phyloP scores from a whole-genome alignment of 1,284 basidiomycete genomes.

The Rhodotorula glutinis region DNA sequence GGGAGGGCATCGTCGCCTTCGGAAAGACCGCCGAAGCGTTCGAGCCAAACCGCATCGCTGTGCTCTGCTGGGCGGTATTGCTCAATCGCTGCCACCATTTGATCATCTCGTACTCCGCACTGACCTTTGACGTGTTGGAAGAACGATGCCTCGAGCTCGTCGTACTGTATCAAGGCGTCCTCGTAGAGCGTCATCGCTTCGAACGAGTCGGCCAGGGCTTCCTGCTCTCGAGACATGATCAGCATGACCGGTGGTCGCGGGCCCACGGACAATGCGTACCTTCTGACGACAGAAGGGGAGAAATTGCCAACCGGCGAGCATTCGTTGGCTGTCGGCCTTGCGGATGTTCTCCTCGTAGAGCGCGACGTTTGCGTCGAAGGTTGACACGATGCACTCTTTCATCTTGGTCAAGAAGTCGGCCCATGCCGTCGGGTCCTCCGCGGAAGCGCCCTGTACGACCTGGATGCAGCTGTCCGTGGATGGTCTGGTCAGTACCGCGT shows the following conservation, averaged over 20 bases:
- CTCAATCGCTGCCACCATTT: too few relatives aligned
- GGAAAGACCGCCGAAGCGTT: conserved; percentile 63
- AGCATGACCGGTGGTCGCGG: neutral
- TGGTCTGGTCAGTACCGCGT: neutral
- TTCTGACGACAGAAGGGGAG: conserved; percentile 93
- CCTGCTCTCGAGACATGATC: conserved; percentile 55
- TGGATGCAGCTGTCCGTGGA: conserved; percentile 65
- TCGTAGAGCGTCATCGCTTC: conserved; percentile 85
- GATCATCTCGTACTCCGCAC: too few relatives aligned
- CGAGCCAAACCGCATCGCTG: conserved; percentile 79
- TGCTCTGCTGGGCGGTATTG: conserved; percentile 59
- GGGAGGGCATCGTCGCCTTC: conserved; percentile 75
- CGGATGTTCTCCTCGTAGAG: conserved; percentile 83
- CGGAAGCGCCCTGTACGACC: conserved; percentile 53
- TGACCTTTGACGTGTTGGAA: conserved; percentile 58
- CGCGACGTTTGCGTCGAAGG: conserved; percentile 74
- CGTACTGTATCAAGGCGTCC: conserved; percentile 83
- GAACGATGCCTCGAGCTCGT: conserved; percentile 85
- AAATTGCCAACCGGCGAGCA: conserved; percentile 94
- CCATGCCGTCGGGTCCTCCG: conserved; percentile 76
- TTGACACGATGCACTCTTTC: conserved; percentile 77
- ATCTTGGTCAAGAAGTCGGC: conserved; percentile 82
- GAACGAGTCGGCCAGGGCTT: conserved; percentile 87
- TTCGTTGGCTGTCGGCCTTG: conserved; percentile 76
- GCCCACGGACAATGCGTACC: conserved; percentile 53